Evolutionary conservation across 768 basidiomycete species (phyloP), one percentile per base, ranked within the genome.

Genomic region (Suillus bovinus): DNA sequence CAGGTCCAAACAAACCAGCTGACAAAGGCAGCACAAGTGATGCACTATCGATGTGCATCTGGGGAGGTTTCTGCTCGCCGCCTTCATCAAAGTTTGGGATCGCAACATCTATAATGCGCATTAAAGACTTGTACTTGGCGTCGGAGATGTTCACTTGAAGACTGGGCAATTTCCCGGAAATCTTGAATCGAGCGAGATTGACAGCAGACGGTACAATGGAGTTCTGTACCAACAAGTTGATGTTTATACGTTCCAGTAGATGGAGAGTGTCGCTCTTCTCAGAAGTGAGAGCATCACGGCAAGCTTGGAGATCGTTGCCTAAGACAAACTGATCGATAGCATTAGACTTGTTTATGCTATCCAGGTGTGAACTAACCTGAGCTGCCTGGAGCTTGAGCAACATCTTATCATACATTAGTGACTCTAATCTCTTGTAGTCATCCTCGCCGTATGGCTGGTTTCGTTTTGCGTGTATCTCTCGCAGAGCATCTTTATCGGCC

Each of bases 341-440:
- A 71, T 58, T 41, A 52, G n/a, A 33, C 58, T n/a, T 58, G 36
- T n/a, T 42, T 8, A 3, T 22, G 50, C 49, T 62, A 27, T 41
- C 55, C 41, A 13, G 34, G 39, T 50, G 36, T 29, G n/a, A 27
- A 55, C 77, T 61, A 64, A 96, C 95, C 86, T 99, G 96, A 14
- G 97, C 94, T 49, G 91, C 88, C 67, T 94, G 82, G 20, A 99
- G 82, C 61, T 85, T 87, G 41, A 99, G 80, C 13, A 83, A 84
- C 67, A 97, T 80, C 66, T 89, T 91, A 76, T 99, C 97, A 70
- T 99, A 99, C 94, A 99, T 96, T 39, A 98, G 78, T 3, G 89
- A 89, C 75, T 98, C 94, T 29, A 99, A 81, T 59, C 86, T 83
- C 67, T 81, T 81, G 75, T 90, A 95, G 68, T 99, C 97, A 57